Conservation (phyloP, 306 rosid genomes). For the Clitoria ternatea region DNA sequence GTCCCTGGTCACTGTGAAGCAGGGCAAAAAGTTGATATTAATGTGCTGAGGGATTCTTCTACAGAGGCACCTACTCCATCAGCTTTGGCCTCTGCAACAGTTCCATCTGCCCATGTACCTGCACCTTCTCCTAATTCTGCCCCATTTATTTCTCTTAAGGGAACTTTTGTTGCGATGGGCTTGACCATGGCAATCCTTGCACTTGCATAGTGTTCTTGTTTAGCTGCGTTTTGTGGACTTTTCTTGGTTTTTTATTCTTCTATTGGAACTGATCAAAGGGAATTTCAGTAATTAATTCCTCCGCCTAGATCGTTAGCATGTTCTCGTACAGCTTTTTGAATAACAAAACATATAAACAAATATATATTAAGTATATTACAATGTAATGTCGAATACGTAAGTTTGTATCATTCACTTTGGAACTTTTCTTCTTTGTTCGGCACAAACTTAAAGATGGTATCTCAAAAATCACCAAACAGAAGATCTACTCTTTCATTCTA, state of each 20-base stretch:
- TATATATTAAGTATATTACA: neutral
- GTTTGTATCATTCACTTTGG: too few relatives aligned
- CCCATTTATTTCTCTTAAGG: slow-evolving; percentile 19
- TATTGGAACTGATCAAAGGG: slow-evolving; percentile 1
- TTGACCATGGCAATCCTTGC: slow-evolving; percentile 32
- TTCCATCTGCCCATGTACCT: slow-evolving; percentile 31
- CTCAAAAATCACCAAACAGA: too few relatives aligned
- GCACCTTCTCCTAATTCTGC: slow-evolving; percentile 50
- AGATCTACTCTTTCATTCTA: too few relatives aligned
- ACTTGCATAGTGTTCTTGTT: slow-evolving; percentile 3
- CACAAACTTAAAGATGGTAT: too few relatives aligned
- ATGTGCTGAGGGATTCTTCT: slow-evolving; percentile 37
- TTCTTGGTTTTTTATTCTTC: neutral
- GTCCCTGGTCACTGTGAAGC: slow-evolving; percentile 88
- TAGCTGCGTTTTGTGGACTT: slow-evolving; percentile 8
- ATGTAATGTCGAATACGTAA: too few relatives aligned
- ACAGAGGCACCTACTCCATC: slow-evolving; percentile 40
- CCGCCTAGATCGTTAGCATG: neutral
- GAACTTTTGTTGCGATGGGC: slow-evolving; percentile 23
- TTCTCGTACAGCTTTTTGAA: neutral
- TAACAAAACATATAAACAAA: slow-evolving; percentile 14
- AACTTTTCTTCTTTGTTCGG: too few relatives aligned
- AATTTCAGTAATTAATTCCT: slow-evolving; percentile 6
- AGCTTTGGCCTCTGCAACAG: slow-evolving; percentile 32
- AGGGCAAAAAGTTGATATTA: slow-evolving; percentile 75